phyloP scores from a whole-genome alignment of 768 basidiomycete species.

The Lactarius hengduanensis region DNA sequence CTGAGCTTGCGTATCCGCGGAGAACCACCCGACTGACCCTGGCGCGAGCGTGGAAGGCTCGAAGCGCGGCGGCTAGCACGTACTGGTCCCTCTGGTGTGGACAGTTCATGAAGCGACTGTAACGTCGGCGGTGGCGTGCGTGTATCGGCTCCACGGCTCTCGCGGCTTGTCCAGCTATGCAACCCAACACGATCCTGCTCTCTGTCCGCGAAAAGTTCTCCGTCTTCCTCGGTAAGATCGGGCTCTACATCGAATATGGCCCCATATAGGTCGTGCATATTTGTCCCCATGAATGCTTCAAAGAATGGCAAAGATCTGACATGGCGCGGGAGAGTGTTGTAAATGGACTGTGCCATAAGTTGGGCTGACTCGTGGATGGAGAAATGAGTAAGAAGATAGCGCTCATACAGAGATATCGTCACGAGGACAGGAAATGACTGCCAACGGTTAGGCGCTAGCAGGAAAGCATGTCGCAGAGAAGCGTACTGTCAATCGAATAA shows the following conservation, averaged over 20 bases:
- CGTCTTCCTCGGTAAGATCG: constrained; percentile 36
- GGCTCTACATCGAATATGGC: constrained; percentile 76
- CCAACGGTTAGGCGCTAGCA: constrained; percentile 1
- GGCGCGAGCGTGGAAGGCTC: constrained; percentile 32
- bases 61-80: constrained; percentile 21
- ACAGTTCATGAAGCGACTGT: background rate
- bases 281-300: constrained; percentile 73
- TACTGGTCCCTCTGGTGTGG: constrained; percentile 14
- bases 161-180: constrained; percentile 28
- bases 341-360: constrained; percentile 53
- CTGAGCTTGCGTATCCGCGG: constrained; percentile 32
- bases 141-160: constrained; percentile 10
- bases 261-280: constrained; percentile 65
- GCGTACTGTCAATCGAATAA: constrained; percentile 76
- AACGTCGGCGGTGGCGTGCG: constrained; percentile 5
- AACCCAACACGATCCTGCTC: constrained; percentile 38
- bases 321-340: constrained; percentile 64
- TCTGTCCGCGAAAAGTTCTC: constrained; percentile 48
- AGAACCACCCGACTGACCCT: constrained; percentile 28
- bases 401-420: constrained; percentile 76
- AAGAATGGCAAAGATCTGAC: constrained; percentile 73
- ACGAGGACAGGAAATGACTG: constrained; percentile 78
- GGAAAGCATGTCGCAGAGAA: background rate
- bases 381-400: constrained; percentile 55
- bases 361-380: constrained; percentile 51